Base-by-base conservation (phyloP, 2,329 filamentous ascomycete genomes). In the Chaetothyriales sp. region DNA sequence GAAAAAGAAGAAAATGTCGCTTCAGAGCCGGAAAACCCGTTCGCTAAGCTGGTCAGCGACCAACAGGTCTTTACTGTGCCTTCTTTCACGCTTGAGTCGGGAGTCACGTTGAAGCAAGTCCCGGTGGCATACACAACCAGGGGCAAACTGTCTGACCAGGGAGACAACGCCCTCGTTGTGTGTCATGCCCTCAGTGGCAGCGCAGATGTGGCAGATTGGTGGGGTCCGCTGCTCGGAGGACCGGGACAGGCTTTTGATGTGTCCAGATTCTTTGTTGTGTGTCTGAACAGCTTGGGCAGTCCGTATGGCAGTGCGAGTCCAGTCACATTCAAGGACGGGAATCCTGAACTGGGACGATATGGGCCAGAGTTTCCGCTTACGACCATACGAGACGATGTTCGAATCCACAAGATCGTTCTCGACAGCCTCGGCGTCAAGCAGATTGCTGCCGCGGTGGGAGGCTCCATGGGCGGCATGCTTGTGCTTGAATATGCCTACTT, bases 341-440 rank as follows among this genome's bases (percentile, higher is more conserved):
- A 93, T 60, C 70, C 76, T 15, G 73, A 72, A 48, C 80, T 85
- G 55, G 88, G 79, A 18, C 78, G 78, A 59, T 98, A 98, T 63
- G 92, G 92, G 0, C 92, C 92, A 1, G 92, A 98, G 63, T 98
- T 98, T 60, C 92, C 92, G 46, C 71, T 98, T 56, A 95, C 92
- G 1, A 96, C 92, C 0, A 86, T 98, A 56, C 77, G 90, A 58
- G 92, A 98, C 65, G 92, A 98, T 70, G 90, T 96, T 49, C 88
- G 45, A 28, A 70, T 77, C 46, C 75, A 78, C 57, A 77, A 75
- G 52, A 61, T 75, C 3, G 67, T 78, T 12, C 65, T 78, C 12
- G 75, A 78, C 58, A 67, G 73, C 50, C 62, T 79, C 28, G 74
- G 73, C n/a, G 70, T 78, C 12, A 67, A 64, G 47, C 70, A 74